phyloP scores from a whole-genome alignment of 805 yeast genomes.

The Metschnikowia continentalis region DNA sequence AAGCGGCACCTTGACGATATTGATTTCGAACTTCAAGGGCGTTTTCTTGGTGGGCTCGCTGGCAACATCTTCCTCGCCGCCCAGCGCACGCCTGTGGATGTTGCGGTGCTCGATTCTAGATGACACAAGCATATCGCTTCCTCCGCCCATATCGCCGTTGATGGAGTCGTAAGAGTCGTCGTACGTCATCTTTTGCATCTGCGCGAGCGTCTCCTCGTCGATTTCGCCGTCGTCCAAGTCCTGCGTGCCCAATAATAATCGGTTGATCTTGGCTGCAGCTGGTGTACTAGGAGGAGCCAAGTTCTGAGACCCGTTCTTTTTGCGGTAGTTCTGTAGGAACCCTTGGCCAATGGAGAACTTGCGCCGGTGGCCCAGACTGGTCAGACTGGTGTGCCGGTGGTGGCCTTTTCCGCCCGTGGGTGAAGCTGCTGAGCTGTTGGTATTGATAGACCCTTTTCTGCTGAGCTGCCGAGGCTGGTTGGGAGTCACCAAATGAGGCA shows the following conservation, averaged over 20 bases:
- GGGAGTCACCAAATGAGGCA: constrained; percentile 16
- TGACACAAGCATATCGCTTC: constrained; percentile 57
- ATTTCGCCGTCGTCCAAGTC: constrained; percentile 27
- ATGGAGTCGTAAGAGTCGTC: constrained; percentile 62
- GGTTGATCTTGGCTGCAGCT: constrained; percentile 40
- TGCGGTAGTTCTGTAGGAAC: constrained; percentile 45
- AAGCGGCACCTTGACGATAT: constrained; percentile 86
- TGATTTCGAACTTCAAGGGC: constrained; percentile 85
- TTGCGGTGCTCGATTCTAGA: constrained; percentile 53
- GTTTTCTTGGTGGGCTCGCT: constrained; percentile 21
- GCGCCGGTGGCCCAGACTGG: constrained; percentile 46
- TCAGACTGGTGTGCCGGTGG: constrained; percentile 38
- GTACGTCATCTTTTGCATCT: constrained; percentile 28
- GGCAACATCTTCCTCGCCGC: constrained; percentile 17
- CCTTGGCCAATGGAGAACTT: constrained; percentile 62
- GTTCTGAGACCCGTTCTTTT: constrained; percentile 42
- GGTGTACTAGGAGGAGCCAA: constrained; percentile 55
- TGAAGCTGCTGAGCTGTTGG: constrained; percentile 19
- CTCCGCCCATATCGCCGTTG: constrained; percentile 48
- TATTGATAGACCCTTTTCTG: constrained; percentile 37
- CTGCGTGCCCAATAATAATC: constrained; percentile 26
- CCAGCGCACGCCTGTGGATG: constrained; percentile 30
- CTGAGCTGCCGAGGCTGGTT: constrained; percentile 23
- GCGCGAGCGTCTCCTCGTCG: constrained; percentile 27
- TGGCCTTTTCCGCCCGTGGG: constrained; percentile 23